Evolutionary conservation across 305 asterid species (phyloP), one percentile per base, ranked within the genome.

Genomic region (Petunia hybrid): DNA sequence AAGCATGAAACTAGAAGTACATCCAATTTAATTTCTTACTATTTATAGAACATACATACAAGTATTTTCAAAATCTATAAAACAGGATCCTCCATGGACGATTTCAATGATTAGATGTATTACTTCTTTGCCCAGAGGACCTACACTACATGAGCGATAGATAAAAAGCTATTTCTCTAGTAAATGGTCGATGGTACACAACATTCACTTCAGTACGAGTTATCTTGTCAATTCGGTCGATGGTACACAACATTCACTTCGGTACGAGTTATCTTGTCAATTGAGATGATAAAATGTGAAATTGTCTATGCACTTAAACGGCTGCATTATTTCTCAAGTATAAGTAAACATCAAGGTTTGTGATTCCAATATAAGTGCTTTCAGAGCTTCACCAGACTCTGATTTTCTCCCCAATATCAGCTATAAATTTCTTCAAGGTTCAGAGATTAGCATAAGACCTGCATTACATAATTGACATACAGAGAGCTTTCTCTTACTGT

Each of bases 381-480:
- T 5, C 60, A 45, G 77, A 70, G 61, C 77, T 46, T 31, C 16
- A 46, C 10, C 9, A 70, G 60, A 70, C 9, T 22, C 8, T 22
- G 77, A 46, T 70, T 70, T 46, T 70, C 12, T 5, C 60, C 46
- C 77, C 3, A 42, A 70, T 31, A 70, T 45, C 3, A 12, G 57
- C 61, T 70, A 10, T 48, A 55, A 48, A 48, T 31, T 51, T 71
- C 78, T 42, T 45, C 36, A 14, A 73, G 46, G 38, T 73, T 73
- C 7, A 73, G 31, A 51, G 4, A 73, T 6, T 73, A 13, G 36
- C 45, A 48, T 12, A 71, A 48, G 16, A 35, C 45, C 78, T 12
- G 63, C 78, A 35, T 73, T 51, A 71, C 78, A 13, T 22, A 51
- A 73, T 73, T 73, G 36, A 73, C 78, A 73, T 39, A 51, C 12